A percentile compares a stretch with the other conserved stretches of the same genome.
phyloP scores from a whole-genome alignment of 345 rosid genomes.

The Brassica incana region DNA sequence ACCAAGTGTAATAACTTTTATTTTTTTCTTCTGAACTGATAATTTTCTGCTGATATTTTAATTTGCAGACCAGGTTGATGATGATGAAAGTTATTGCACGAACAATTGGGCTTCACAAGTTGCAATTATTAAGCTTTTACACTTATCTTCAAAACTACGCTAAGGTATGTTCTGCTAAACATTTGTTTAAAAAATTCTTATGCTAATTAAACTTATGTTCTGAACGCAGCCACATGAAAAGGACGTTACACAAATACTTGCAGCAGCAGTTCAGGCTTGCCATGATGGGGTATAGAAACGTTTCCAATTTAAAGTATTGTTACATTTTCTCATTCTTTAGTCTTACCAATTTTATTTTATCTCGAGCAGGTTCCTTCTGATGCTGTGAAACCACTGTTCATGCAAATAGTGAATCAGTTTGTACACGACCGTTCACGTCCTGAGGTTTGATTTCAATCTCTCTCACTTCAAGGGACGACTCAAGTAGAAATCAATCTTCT shows the following conservation, averaged over 20 bases:
- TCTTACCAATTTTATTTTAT: constrained; percentile 1
- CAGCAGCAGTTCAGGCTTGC: constrained; percentile 94
- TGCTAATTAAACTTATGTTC: constrained; percentile 11
- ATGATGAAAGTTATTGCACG: constrained; percentile 87
- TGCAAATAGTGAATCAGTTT: constrained; percentile 91
- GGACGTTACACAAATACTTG: constrained; percentile 87
- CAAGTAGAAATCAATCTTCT: constrained; percentile 9
- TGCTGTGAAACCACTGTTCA: constrained; percentile 94
- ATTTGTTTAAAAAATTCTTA: neutral
- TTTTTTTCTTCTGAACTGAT: neutral
- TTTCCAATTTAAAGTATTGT: constrained; percentile 15
- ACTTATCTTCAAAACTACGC: constrained; percentile 78
- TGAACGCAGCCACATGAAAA: constrained; percentile 85
- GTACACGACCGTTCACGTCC: constrained; percentile 89
- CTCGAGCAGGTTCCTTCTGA: constrained; percentile 84
- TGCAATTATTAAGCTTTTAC: constrained; percentile 74
- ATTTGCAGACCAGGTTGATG: constrained; percentile 85
- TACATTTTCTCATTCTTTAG: constrained; percentile 1
- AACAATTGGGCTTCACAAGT: constrained; percentile 83
- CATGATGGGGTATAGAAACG: constrained; percentile 79
- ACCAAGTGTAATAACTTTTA: too few relatives aligned
- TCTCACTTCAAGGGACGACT: neutral
- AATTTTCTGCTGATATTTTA: neutral
- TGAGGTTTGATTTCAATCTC: constrained; percentile 54
- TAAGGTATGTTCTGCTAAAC: constrained; percentile 54